Conservation (phyloP, 768 basidiomycete species). For the Trametes cubensis region DNA sequence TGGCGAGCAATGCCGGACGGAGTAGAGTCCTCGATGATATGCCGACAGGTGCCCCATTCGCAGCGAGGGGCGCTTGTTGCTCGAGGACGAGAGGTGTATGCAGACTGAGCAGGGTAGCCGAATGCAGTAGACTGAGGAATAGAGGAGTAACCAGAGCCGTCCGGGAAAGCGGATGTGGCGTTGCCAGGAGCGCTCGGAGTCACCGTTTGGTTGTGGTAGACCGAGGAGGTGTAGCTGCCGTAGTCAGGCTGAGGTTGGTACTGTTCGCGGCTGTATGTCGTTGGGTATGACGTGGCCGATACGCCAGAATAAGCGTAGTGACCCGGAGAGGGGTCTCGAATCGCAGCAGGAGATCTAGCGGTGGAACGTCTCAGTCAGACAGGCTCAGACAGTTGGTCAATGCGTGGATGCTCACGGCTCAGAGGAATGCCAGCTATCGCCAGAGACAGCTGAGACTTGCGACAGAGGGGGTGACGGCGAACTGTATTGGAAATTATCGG, state of each 20-base stretch:
- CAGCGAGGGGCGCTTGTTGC: background rate
- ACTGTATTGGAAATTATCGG: background rate
- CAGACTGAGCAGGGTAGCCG: background rate
- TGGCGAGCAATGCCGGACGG: slow-evolving; percentile 27
- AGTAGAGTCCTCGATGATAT: slow-evolving; percentile 17
- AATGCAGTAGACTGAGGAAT: background rate
- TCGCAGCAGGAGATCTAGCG: slow-evolving; percentile 9
- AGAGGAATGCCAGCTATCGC: background rate
- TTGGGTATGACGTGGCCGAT: slow-evolving; percentile 2
- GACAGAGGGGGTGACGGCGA: background rate
- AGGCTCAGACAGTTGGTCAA: background rate
- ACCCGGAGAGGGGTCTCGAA: background rate
- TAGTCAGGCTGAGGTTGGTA: background rate
- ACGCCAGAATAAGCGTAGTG: background rate
- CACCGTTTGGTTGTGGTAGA: background rate
- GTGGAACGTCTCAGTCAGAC: background rate
- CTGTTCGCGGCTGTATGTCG: background rate
- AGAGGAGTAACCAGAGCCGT: background rate
- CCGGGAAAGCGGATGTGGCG: background rate
- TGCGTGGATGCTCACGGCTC: background rate
- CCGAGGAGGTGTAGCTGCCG: background rate
- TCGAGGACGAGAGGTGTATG: background rate
- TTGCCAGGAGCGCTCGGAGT: background rate
- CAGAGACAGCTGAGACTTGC: background rate
- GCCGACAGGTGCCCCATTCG: slow-evolving; percentile 18